Conservation (phyloP, 192 early-diverging fungal genomes). For the Chytriomyces sp. region DNA sequence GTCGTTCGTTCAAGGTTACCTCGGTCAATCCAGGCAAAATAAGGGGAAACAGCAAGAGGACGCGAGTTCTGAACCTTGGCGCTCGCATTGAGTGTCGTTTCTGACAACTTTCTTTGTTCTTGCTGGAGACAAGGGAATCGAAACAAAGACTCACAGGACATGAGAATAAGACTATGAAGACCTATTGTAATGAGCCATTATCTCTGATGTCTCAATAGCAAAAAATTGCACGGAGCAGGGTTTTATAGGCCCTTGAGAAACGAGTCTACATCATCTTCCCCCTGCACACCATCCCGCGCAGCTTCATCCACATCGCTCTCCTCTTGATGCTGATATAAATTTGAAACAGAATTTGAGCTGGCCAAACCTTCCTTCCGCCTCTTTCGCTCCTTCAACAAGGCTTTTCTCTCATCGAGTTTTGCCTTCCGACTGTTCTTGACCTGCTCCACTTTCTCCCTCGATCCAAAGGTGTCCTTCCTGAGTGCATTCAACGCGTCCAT, state of each 20-base stretch:
- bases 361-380: neutral
- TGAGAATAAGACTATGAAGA: neutral
- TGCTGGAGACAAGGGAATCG: neutral
- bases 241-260: neutral
- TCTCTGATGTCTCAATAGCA: neutral
- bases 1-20: too few relatives aligned
- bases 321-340: neutral
- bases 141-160: neutral
- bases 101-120: too few relatives aligned
- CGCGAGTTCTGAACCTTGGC: too few relatives aligned
- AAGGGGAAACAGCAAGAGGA: too few relatives aligned
- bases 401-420: conserved; percentile 41
- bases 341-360: neutral
- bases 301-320: neutral
- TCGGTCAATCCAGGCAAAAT: too few relatives aligned
- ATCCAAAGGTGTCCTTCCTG: conserved; percentile 46
- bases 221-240: neutral
- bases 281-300: neutral
- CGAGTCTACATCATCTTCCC: neutral
- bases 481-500: conserved; percentile 61
- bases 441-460: conserved; percentile 6
- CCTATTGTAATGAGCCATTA: neutral
- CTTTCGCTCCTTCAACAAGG: conserved; percentile 31
- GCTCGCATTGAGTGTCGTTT: too few relatives aligned
- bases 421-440: conserved; percentile 31